Conservation (phyloP, 441 rosid species). For the Gossypium gossypioides region DNA sequence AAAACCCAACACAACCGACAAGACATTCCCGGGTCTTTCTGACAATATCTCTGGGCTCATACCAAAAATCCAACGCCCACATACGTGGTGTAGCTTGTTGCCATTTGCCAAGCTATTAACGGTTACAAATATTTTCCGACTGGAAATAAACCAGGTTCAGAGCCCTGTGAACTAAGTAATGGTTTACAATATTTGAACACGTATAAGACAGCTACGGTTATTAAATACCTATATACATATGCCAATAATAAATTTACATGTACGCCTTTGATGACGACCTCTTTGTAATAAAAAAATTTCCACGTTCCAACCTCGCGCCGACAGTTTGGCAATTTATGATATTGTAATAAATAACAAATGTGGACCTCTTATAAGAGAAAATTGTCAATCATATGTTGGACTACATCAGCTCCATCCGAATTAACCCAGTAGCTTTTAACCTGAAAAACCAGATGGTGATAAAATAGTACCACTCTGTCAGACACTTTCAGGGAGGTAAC, state of each 20-base stretch:
- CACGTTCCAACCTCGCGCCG: neutral
- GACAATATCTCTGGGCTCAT: neutral
- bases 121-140: neutral
- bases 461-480: neutral
- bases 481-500: too few relatives aligned
- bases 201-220: neutral
- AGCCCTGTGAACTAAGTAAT: neutral
- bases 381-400: conserved; percentile 72
- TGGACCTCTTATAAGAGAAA: conserved; percentile 32
- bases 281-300: neutral
- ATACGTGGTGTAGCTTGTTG: neutral
- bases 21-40: neutral
- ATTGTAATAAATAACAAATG: neutral
- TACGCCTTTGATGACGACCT: neutral
- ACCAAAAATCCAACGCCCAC: neutral
- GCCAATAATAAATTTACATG: neutral
- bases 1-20: neutral
- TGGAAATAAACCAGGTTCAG: neutral
- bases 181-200: neutral
- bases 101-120: neutral
- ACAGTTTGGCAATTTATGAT: neutral
- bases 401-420: conserved; percentile 68
- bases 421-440: conserved; percentile 42
- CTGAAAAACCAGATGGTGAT: conserved; percentile 25
- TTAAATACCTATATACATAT: neutral